Evolutionary conservation across 1,139 yeast genomes (phyloP).

Genomic region (Kluyveromyces marxianus): DNA sequence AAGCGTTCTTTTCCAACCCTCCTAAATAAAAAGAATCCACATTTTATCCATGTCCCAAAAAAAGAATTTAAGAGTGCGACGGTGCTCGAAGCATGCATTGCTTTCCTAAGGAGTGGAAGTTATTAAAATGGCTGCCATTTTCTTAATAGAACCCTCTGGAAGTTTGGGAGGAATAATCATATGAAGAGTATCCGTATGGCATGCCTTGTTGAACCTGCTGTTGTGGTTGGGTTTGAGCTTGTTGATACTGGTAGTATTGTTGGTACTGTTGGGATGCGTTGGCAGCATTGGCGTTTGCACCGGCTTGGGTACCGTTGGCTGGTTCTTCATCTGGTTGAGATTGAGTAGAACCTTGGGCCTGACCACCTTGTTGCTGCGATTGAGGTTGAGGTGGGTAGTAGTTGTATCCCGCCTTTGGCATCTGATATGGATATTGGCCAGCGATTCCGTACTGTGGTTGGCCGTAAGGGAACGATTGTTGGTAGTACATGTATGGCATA

Average conservation of each 20-base stretch:
- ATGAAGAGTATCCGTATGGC: constrained; percentile 27
- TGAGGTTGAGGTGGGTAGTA: constrained; percentile 24
- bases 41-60: too few species aligned
- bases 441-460: constrained; percentile 30
- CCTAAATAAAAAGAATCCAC: too few species aligned
- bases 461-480: constrained; percentile 30
- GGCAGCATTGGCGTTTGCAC: constrained; percentile 24
- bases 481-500: constrained; percentile 28
- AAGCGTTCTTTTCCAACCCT: too few species aligned
- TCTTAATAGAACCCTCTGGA: constrained; percentile 28
- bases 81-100: too few species aligned
- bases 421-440: constrained; percentile 30
- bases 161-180: constrained; percentile 27
- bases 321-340: constrained; percentile 15
- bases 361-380: constrained; percentile 18
- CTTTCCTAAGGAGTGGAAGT: too few species aligned
- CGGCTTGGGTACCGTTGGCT: constrained; percentile 16
- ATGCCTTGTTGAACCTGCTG: constrained; percentile 22
- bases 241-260: constrained; percentile 29
- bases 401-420: constrained; percentile 26
- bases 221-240: constrained; percentile 13
- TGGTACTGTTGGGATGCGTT: constrained; percentile 29
- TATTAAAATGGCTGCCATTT: too few species aligned
- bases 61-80: too few species aligned
- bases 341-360: constrained; percentile 15